Conservation (phyloP, 192 early-diverging fungal species). For the Linnemannia schmuckeri region DNA sequence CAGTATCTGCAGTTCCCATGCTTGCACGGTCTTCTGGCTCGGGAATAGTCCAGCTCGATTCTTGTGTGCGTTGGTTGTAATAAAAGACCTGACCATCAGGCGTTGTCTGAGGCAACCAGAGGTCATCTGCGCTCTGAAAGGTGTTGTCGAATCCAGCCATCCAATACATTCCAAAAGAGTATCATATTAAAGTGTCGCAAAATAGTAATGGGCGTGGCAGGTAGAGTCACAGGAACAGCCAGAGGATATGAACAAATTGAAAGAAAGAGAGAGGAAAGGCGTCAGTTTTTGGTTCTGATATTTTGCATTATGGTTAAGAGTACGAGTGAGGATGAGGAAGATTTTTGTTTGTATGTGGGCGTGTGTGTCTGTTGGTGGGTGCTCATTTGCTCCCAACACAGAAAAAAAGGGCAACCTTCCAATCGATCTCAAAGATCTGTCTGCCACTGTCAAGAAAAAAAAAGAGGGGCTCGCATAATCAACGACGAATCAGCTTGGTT, state of each 20-base stretch:
- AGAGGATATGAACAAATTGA: neutral
- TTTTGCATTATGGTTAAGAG: neutral
- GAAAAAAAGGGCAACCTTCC: neutral
- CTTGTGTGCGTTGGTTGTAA: constrained; percentile 59
- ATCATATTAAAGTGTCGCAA: constrained; percentile 4
- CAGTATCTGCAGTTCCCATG: constrained; percentile 26
- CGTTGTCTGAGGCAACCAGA: constrained; percentile 63
- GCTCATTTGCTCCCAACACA: constrained; percentile 9
- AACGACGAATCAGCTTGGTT: neutral
- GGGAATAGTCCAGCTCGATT: constrained; percentile 61
- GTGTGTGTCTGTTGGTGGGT: neutral
- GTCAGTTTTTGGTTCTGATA: neutral
- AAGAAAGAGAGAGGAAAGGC: constrained; percentile 6
- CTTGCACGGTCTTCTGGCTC: constrained; percentile 51
- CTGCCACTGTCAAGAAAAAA: neutral
- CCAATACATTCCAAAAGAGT: neutral
- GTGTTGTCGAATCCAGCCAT: constrained; percentile 5
- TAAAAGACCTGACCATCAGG: constrained; percentile 64
- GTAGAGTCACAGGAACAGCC: constrained; percentile 10
- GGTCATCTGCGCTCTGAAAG: constrained; percentile 45
- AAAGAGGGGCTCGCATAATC: neutral
- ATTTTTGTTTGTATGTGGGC: neutral
- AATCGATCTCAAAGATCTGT: constrained; percentile 7
- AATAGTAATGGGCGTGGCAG: constrained; percentile 3
- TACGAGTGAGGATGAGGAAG: neutral